These are phyloP conservation scores for button mushroom (Agaricus bisporus) DNA, from an alignment of 768 basidiomycete species.

Conservation along the genomic window DNA sequence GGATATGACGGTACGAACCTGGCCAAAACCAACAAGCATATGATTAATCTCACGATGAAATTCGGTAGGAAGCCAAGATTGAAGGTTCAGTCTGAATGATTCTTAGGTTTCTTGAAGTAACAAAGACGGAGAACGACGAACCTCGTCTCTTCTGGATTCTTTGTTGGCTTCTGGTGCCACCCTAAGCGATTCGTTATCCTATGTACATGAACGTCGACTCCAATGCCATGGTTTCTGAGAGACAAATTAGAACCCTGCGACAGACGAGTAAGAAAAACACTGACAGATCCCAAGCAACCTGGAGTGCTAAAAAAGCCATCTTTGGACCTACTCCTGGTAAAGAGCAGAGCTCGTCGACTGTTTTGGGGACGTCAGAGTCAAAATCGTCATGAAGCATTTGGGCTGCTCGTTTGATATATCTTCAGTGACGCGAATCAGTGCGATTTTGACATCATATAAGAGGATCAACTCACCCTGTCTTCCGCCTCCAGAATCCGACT, in stretches of 20 bases:
- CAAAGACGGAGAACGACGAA: constrained; percentile 19
- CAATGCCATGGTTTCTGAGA: constrained; percentile 78
- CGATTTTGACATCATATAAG: background rate
- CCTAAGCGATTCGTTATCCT: constrained; percentile 89
- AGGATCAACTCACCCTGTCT: constrained; percentile 56
- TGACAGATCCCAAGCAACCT: constrained; percentile 80
- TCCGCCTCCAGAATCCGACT: constrained; percentile 90
- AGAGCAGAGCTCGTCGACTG: constrained; percentile 81
- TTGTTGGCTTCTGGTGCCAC: constrained; percentile 86
- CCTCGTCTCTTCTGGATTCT: constrained; percentile 86
- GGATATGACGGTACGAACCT: constrained; percentile 37
- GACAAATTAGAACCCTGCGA: background rate
- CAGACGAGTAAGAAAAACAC: constrained; percentile 16
- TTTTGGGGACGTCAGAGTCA: constrained; percentile 81
- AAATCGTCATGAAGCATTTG: constrained; percentile 64
- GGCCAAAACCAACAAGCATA: constrained; percentile 79
- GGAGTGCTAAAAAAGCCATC: constrained; percentile 86
- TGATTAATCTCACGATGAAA: constrained; percentile 74
- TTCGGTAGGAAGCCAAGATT: constrained; percentile 79
- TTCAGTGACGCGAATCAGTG: constrained; percentile 19
- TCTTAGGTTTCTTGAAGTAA: background rate
- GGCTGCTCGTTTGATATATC: constrained; percentile 74
- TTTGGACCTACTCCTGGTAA: constrained; percentile 93
- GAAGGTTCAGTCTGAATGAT: constrained; percentile 54
- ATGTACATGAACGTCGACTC: constrained; percentile 95